Percentiles rank a stretch among this genome's conserved stretches.
Evolutionary conservation across 2,329 filamentous ascomycete genomes (phyloP).

Genomic region (Alternaria metachromatica): DNA sequence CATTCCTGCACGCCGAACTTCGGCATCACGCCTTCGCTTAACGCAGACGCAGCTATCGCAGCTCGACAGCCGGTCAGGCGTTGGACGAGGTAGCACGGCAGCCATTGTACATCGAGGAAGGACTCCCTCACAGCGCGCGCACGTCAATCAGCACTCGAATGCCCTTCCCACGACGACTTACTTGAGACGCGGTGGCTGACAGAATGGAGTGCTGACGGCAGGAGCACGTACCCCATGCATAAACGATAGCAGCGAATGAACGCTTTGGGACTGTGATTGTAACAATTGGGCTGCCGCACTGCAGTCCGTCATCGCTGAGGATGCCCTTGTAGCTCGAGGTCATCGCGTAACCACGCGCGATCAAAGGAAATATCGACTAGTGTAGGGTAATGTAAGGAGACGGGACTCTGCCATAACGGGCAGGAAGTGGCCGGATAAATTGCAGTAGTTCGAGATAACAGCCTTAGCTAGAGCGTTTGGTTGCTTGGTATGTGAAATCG

Average conservation of each 20-base stretch:
- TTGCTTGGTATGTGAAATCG: conserved; percentile 10
- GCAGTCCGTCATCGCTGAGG: conserved; percentile 14
- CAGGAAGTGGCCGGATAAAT: conserved; percentile 24
- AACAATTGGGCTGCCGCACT: conserved; percentile 5
- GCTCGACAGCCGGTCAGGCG: neutral
- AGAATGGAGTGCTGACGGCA: conserved; percentile 24
- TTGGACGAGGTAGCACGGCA: neutral
- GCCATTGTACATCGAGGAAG: neutral
- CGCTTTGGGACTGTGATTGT: neutral
- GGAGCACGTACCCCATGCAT: conserved; percentile 14
- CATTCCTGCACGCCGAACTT: conserved; percentile 13
- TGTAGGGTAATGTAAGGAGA: conserved; percentile 18
- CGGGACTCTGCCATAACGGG: conserved; percentile 14
- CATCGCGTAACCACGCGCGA: conserved; percentile 9
- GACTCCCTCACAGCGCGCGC: neutral
- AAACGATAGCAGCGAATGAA: conserved; percentile 3
- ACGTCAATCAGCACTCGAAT: conserved; percentile 2
- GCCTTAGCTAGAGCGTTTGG: conserved; percentile 6
- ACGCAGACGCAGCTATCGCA: neutral
- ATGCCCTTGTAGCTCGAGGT: conserved; percentile 6
- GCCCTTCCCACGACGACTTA: neutral
- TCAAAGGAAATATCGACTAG: conserved; percentile 2
- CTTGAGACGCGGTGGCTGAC: conserved; percentile 19
- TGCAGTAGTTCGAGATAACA: conserved; percentile 22
- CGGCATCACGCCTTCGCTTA: conserved; percentile 8